phyloP scores from a whole-genome alignment of 2,329 filamentous ascomycete species.

The Penicillium italicum region DNA sequence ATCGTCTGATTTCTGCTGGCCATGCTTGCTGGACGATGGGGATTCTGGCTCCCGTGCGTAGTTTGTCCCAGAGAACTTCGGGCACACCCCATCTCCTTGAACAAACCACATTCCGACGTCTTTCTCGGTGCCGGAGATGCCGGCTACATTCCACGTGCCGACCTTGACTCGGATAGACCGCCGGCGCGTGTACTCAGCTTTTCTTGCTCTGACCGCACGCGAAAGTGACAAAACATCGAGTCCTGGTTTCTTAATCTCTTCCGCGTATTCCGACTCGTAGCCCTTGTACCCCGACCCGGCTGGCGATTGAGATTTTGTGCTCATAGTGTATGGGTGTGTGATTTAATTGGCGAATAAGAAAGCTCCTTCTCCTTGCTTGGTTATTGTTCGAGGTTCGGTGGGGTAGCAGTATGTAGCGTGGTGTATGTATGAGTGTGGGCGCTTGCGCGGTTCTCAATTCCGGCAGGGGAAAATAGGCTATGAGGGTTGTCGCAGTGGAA shows the following conservation, averaged over 20 bases:
- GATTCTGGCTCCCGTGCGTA: slow-evolving; percentile 12
- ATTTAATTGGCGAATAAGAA: neutral
- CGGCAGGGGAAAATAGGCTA: neutral
- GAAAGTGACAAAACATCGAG: slow-evolving; percentile 47
- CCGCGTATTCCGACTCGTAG: slow-evolving; percentile 15
- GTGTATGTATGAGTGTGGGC: slow-evolving; percentile 3
- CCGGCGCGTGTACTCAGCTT: slow-evolving; percentile 72
- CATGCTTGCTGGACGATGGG: slow-evolving; percentile 32
- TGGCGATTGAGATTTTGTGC: slow-evolving; percentile 4
- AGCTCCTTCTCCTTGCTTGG: neutral
- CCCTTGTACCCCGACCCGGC: slow-evolving; percentile 13
- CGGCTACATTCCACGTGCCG: slow-evolving; percentile 92
- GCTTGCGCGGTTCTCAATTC: slow-evolving; percentile 10
- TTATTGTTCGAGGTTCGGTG: neutral
- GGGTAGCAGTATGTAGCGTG: neutral
- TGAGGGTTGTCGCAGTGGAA: neutral
- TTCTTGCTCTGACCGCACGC: slow-evolving; percentile 65
- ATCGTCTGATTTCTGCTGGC: slow-evolving; percentile 45
- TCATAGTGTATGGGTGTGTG: slow-evolving; percentile 8
- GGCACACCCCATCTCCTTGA: slow-evolving; percentile 66
- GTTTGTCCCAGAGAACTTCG: slow-evolving; percentile 56
- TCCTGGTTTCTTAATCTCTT: slow-evolving; percentile 15
- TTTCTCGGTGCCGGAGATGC: slow-evolving; percentile 76
- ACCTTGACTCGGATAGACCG: slow-evolving; percentile 79
- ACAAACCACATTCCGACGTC: slow-evolving; percentile 90